Conservation (phyloP, 192 early-diverging fungal species). For the Linnemannia schmuckeri region DNA sequence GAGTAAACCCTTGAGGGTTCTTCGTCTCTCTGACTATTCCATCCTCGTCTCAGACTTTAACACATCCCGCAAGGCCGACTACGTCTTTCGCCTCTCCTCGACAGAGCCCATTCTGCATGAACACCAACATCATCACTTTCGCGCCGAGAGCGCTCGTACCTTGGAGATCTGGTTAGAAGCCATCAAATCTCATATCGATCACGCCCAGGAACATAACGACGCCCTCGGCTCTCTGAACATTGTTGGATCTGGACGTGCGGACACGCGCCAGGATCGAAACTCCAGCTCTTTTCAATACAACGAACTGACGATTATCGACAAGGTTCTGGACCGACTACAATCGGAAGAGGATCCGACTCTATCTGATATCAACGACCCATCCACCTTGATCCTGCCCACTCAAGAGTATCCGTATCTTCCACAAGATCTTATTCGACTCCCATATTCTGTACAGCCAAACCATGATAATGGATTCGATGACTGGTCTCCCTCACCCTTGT, state of each 20-base stretch:
- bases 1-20: conserved; percentile 33
- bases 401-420: conserved; percentile 23
- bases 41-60: conserved; percentile 17
- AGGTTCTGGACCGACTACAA: conserved; percentile 29
- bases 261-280: neutral
- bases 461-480: conserved; percentile 14
- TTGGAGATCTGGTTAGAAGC: conserved; percentile 36
- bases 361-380: conserved; percentile 47
- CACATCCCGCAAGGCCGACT: conserved; percentile 27
- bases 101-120: conserved; percentile 22
- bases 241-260: neutral
- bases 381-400: conserved; percentile 33
- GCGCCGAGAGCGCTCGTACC: conserved; percentile 14
- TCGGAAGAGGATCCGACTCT: conserved; percentile 34
- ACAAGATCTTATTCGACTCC: conserved; percentile 1
- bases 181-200: conserved; percentile 22
- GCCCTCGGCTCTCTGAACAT: neutral
- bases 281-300: neutral
- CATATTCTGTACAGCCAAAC: conserved; percentile 1
- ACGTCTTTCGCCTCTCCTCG: conserved; percentile 24
- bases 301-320: conserved; percentile 39
- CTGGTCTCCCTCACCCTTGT: conserved; percentile 12
- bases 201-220: conserved; percentile 6
- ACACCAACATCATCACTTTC: conserved; percentile 36
- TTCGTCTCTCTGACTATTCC: conserved; percentile 35